Base-by-base conservation (phyloP, 306 rosid genomes). In the Prunus armeniaca region DNA sequence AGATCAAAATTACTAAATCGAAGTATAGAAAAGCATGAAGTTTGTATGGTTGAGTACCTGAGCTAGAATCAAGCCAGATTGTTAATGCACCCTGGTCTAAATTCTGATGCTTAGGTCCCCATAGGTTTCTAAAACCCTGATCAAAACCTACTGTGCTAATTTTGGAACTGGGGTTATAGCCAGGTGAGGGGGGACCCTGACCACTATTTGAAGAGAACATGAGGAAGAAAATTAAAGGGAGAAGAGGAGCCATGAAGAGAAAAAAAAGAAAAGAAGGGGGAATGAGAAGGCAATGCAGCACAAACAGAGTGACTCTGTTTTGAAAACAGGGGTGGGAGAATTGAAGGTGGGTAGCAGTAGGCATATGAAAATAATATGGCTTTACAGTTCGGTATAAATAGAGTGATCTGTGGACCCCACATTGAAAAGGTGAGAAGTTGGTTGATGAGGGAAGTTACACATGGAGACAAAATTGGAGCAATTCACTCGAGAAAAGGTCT, bases 31-130 rank as follows among this genome's bases (percentile, higher is more conserved):
- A 71, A 45, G 72, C 22, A 27, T 14, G 41, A 41, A 47, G 19
- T 0, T 50, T 12, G 46, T 0, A 11, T 8, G 15, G 17, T 3
- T 22, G 30, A 38, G 73, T 51, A 90, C 99, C 99, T 74, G 98
- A 82, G 72, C 5, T 47, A 54, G 72, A 49, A 79, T 95, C 97
- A 55, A 95, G 98, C 97, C 91, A 92, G 72, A 95, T 76, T 27
- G 87, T 84, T 76, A 95, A 27, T 12, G 85, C 12, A 72, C 74
- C 86, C 24, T 88, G 91, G 79, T 89, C 97, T 45, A 80, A 11
- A 68, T 34, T 90, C 70, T 92, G 96, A 75, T 95, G 97, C 73
- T 88, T 80, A 72, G 90, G 83, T 80, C 99, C 99, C 99, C 99
- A 89, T 0, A 81, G 90, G 80, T 87, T 91, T 80, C 85, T 76